Evolutionary conservation across 345 rosid genomes (phyloP).

Genomic region (Lepidium didymum): DNA sequence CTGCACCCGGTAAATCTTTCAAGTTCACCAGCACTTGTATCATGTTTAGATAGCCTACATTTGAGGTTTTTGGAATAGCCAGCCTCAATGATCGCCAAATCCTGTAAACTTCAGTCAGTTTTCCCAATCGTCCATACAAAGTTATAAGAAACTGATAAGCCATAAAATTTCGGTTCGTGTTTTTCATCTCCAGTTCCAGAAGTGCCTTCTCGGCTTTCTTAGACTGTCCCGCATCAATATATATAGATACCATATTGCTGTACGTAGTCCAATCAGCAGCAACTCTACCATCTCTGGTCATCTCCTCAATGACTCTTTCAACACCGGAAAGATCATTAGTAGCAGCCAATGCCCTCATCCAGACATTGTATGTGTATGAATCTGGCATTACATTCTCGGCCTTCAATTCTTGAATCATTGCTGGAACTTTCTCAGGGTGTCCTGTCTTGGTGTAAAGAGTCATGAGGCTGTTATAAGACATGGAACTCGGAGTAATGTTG

Average conservation of each 20-base stretch:
- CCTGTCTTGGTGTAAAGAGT: conserved; percentile 70
- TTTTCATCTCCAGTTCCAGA: conserved; percentile 69
- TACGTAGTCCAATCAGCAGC: conserved; percentile 88
- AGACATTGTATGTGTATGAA: conserved; percentile 66
- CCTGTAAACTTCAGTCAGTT: conserved; percentile 72
- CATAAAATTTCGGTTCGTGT: conserved; percentile 39
- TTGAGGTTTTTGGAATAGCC: conserved; percentile 66
- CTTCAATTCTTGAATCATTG: conserved; percentile 80
- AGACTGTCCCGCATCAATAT: conserved; percentile 54
- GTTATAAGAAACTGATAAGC: conserved; percentile 84
- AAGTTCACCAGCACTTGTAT: conserved; percentile 75
- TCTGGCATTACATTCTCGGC: conserved; percentile 50
- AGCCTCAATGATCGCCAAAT: conserved; percentile 90
- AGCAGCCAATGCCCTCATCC: conserved; percentile 96
- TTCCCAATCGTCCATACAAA: conserved; percentile 61
- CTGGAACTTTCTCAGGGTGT: conserved; percentile 56
- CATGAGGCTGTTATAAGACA: conserved; percentile 90
- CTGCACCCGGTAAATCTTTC: conserved; percentile 89
- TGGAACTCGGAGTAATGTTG: conserved; percentile 51
- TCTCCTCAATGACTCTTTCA: conserved; percentile 80
- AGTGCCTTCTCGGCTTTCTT: conserved; percentile 79
- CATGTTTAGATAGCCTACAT: conserved; percentile 84
- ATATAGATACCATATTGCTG: conserved; percentile 81
- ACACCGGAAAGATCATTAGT: conserved; percentile 58
- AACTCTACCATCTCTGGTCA: conserved; percentile 81